Evolutionary conservation across 495 filamentous ascomycete species (phyloP).

Genomic region (Niebla homalea): DNA sequence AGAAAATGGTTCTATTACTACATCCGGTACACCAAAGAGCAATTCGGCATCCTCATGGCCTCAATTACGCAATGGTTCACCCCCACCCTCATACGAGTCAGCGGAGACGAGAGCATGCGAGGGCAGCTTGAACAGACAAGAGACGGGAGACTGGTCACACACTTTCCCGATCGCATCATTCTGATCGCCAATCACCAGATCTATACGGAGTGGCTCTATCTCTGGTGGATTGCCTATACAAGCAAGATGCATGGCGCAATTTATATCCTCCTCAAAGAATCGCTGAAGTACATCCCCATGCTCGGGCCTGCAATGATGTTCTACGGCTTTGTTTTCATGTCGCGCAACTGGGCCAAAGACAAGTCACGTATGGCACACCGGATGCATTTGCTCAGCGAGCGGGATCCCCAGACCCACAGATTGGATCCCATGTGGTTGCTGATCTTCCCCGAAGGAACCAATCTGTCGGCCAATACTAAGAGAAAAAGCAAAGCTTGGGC

Average conservation of each 20-base stretch:
- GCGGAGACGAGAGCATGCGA: slow-evolving; percentile 45
- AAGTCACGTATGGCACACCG: slow-evolving; percentile 46
- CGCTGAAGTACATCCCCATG: slow-evolving; percentile 50
- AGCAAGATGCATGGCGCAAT: slow-evolving; percentile 52
- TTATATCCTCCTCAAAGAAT: slow-evolving; percentile 59
- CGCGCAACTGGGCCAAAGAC: slow-evolving; percentile 52
- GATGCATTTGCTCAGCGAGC: slow-evolving; percentile 35
- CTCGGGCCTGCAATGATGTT: slow-evolving; percentile 55
- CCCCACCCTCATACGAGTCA: slow-evolving; percentile 46
- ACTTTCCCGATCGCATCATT: slow-evolving; percentile 48
- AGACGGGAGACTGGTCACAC: slow-evolving; percentile 41
- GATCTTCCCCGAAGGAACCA: slow-evolving; percentile 59
- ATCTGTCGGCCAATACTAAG: slow-evolving; percentile 46
- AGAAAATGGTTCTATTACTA: slow-evolving; percentile 47
- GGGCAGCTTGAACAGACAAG: slow-evolving; percentile 41
- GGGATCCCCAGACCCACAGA: slow-evolving; percentile 31
- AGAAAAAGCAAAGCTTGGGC: slow-evolving; percentile 41
- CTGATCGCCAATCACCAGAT: slow-evolving; percentile 58
- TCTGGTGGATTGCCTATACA: slow-evolving; percentile 59
- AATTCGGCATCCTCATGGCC: slow-evolving; percentile 45
- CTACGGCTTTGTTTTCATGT: slow-evolving; percentile 58
- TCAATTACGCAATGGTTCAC: slow-evolving; percentile 50
- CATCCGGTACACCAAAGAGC: slow-evolving; percentile 54
- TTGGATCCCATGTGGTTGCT: slow-evolving; percentile 60
- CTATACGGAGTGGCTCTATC: slow-evolving; percentile 60